Evolutionary conservation across 2,329 filamentous ascomycete species (phyloP), one percentile per base, ranked within the genome.

Genomic region (Penicillium sp.): DNA sequence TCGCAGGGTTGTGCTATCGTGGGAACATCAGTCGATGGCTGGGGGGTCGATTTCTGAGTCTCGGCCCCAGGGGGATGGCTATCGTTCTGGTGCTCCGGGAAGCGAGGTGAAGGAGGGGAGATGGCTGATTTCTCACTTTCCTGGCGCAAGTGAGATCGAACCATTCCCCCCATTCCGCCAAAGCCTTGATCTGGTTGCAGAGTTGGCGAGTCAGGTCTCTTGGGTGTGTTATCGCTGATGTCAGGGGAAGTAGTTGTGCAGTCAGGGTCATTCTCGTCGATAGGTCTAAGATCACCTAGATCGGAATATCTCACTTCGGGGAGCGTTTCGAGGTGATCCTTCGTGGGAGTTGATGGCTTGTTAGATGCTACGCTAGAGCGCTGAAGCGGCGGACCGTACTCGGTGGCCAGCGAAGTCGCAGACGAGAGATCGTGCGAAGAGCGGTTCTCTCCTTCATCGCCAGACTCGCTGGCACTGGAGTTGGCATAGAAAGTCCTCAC

Each of bases 111-210:
- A 22, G 69, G 70, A 49, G 79, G 81, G 57, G 88, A 88, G 24
- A 93, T 76, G 0, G 88, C 94, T 1, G 91, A 97, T 13, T 82
- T 78, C 51, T 84, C 84, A 69, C 91, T 97, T 55, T 84, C 82
- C 31, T 82, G 82, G 44, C 93, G 82, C 35, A 97, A 72, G 72
- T 97, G 93, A 54, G 90, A 84, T 29, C 85, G 82, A 40, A 95
- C 83, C 74, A 95, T 79, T 2, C 85, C 86, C 2, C 34, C 41
- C 40, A 49, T 54, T 22, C 54, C 53, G 61, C 84, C 91, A 15
- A 96, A 75, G 1, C 87, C 88, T 17, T 69, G 57, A 3, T 67
- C 69, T 0, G 86, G 53, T 22, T 68, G 84, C 6, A 95, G 72
- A 0, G 88, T 94, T 0, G 90, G 89, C 0, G 89, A 95, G 61